A percentile compares a stretch with the other conserved stretches of the same genome.
Conservation (phyloP, 495 filamentous ascomycete species). For the Bryoglossum gracile region DNA sequence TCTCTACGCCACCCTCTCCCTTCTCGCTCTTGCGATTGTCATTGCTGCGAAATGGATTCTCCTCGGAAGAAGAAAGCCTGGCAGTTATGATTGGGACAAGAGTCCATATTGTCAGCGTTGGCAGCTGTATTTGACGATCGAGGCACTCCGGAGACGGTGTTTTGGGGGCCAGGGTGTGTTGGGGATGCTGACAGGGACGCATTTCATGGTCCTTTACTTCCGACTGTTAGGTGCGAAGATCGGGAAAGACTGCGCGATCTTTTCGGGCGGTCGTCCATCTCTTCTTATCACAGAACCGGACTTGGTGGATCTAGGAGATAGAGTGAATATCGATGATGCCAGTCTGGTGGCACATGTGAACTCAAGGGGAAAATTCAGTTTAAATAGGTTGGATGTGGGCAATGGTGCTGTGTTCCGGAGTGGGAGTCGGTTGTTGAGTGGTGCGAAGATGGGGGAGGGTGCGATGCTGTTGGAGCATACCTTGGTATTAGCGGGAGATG, state of each 20-base stretch:
- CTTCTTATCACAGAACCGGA: conserved; percentile 44
- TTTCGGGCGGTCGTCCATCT: conserved; percentile 35
- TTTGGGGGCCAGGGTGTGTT: conserved; percentile 37
- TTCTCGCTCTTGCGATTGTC: conserved; percentile 43
- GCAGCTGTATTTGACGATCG: conserved; percentile 38
- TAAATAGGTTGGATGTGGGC: conserved; percentile 35
- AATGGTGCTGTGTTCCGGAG: conserved; percentile 36
- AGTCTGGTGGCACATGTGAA: conserved; percentile 41
- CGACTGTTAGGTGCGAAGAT: conserved; percentile 36
- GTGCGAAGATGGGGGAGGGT: conserved; percentile 37
- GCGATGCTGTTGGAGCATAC: conserved; percentile 41
- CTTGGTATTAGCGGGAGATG: conserved; percentile 38
- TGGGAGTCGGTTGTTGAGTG: conserved; percentile 35
- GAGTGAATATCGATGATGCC: conserved; percentile 40
- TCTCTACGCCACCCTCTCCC: conserved; percentile 43
- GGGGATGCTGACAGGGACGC: conserved; percentile 35
- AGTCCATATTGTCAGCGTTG: conserved; percentile 38
- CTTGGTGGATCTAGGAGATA: conserved; percentile 35
- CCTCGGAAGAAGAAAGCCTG: conserved; percentile 35
- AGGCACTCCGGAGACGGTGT: conserved; percentile 35
- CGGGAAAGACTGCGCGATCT: conserved; percentile 39
- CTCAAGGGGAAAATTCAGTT: conserved; percentile 39
- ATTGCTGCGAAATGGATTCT: conserved; percentile 45
- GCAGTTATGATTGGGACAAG: conserved; percentile 41
- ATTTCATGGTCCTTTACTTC: conserved; percentile 36